Conservation (phyloP, 495 filamentous ascomycete species). For the Daldinia decipiens region DNA sequence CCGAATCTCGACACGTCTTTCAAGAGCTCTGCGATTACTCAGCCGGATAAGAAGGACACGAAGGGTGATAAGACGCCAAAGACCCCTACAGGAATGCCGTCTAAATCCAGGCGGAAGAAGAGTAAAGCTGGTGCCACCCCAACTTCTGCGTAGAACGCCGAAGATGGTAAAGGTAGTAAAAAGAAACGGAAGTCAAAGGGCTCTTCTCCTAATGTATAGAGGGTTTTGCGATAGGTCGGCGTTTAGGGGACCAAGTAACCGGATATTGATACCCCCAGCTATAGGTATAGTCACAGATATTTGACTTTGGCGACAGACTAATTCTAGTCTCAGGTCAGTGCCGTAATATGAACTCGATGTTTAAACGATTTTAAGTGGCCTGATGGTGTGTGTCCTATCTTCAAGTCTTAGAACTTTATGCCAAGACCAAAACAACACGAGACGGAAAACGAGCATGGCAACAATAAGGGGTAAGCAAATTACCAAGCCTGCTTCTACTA, state of each 20-base stretch:
- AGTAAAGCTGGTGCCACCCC: constrained; percentile 58
- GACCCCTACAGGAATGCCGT: constrained; percentile 53
- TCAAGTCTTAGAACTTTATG: background rate
- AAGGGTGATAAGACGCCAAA: constrained; percentile 63
- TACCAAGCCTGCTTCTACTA: background rate
- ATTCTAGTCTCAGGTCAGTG: background rate
- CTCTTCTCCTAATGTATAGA: background rate
- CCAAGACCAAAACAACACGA: background rate
- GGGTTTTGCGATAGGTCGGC: constrained; percentile 11
- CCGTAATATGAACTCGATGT: background rate
- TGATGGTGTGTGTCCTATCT: background rate
- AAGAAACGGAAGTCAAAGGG: background rate
- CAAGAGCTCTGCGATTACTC: constrained; percentile 41
- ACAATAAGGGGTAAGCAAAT: background rate
- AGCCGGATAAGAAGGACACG: constrained; percentile 49
- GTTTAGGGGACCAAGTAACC: constrained; percentile 20
- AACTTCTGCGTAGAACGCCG: constrained; percentile 40
- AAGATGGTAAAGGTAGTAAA: constrained; percentile 6
- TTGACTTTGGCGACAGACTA: constrained; percentile 16
- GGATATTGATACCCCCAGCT: constrained; percentile 37
- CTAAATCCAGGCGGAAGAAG: constrained; percentile 67
- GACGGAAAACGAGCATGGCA: background rate
- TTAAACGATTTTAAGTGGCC: background rate
- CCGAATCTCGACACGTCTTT: constrained; percentile 54
- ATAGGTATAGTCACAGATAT: constrained; percentile 17